Evolutionary conservation across 2,329 filamentous ascomycete genomes (phyloP), one percentile per base, ranked within the genome.

Genomic region (Ceratocystis eucalypticola): DNA sequence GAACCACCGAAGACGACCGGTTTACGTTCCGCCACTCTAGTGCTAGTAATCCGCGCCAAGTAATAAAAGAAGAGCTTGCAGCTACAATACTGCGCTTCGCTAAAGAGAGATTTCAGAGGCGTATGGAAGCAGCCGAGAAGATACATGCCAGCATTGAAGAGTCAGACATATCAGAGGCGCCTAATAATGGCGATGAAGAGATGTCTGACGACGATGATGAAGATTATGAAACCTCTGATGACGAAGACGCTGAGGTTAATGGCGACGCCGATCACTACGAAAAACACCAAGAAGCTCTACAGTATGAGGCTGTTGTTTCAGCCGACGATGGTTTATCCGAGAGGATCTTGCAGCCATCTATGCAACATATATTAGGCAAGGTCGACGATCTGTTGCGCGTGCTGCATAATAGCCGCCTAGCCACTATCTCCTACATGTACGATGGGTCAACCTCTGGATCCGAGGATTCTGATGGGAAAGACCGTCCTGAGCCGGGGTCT

Each of bases 301-400:
- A 55, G 33, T 76, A 78, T 44, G 74, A 75, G 10, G 84, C 88
- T 0, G 78, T 80, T 1, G 75, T 89, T 4, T 81, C 88, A 6
- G 81, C 84, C 1, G 87, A 96, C 70, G 91, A 96, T 70, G 85
- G 88, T 1, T 73, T 79, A 61, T 88, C 89, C 0, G 78, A 81
- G 67, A 73, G 75, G 1, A 77, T 95, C 4, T 77, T 96, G 17
- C 80, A 81, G 0, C 89, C 91, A 0, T 80, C 84, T 0, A 80
- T 88, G 10, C 80, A 86, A n/a, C 86, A 89, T 70, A 81, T 92
- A 17, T 78, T 96, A 7, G 76, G 79, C 1, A 83, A 84, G 45
- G 73, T 96, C 1, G 90, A 96, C 70, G 74, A 78, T 4, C 80
- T 93, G 0, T 80, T 96, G 5, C 78, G 80, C 37, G 83, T 86